Conservation (phyloP, 345 rosid genomes). For the Linum trigynum region DNA sequence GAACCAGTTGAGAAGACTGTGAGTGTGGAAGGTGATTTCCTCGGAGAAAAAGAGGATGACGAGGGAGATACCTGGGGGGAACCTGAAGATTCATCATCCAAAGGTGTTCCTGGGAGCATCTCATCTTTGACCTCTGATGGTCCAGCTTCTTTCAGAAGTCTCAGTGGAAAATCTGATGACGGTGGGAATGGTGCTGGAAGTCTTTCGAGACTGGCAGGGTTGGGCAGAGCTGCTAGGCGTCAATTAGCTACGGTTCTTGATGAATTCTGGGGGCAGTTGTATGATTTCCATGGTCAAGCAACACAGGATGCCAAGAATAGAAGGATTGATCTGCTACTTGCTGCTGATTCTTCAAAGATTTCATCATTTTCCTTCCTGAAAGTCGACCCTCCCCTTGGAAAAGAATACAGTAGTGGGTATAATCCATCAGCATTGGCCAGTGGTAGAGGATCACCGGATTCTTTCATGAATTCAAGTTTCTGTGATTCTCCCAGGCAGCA, state of each 20-base stretch:
- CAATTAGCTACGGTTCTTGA: constrained; percentile 63
- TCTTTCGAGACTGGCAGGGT: constrained; percentile 85
- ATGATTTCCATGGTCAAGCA: constrained; percentile 64
- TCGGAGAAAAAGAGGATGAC: constrained; percentile 49
- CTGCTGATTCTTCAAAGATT: constrained; percentile 31
- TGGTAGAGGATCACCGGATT: constrained; percentile 45
- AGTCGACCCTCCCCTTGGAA: constrained; percentile 35
- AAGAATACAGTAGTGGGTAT: constrained; percentile 36
- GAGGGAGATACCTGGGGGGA: constrained; percentile 68
- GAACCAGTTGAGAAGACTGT: constrained; percentile 45
- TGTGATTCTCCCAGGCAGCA: constrained; percentile 50
- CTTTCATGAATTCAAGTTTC: constrained; percentile 34
- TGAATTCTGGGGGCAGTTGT: constrained; percentile 94
- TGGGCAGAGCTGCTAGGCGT: constrained; percentile 93
- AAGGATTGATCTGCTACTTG: constrained; percentile 51
- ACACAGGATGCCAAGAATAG: constrained; percentile 58
- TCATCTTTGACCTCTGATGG: constrained; percentile 49
- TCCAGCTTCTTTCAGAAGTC: constrained; percentile 76
- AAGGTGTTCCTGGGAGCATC: constrained; percentile 40
- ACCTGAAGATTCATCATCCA: constrained; percentile 47
- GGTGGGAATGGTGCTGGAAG: constrained; percentile 79
- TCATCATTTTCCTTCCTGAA: constrained; percentile 25
- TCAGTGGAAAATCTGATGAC: constrained; percentile 70
- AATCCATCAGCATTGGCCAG: constrained; percentile 27
- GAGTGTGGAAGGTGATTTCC: constrained; percentile 36